Evolutionary conservation across 495 filamentous ascomycete species (phyloP).

Genomic region (Talaromyces trachyspermus): DNA sequence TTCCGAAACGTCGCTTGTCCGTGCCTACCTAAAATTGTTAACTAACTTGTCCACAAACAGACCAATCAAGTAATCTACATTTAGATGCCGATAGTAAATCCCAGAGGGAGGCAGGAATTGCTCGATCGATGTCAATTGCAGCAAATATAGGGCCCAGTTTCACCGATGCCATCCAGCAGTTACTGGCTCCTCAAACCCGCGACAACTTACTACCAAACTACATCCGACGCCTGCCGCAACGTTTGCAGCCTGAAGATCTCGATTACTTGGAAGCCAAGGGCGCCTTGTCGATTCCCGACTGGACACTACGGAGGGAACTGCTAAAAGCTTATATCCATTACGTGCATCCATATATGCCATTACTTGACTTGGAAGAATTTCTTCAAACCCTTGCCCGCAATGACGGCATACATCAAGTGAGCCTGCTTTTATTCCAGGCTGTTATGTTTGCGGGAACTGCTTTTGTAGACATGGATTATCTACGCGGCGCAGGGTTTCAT

Average conservation of each 20-base stretch:
- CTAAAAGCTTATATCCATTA: conserved; percentile 71
- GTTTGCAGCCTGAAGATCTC: conserved; percentile 65
- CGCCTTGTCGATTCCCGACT: conserved; percentile 61
- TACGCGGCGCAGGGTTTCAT: conserved; percentile 61
- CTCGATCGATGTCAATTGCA: conserved; percentile 3
- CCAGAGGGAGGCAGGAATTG: neutral
- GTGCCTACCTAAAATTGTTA: no score
- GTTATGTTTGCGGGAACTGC: conserved; percentile 76
- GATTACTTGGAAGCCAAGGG: conserved; percentile 68
- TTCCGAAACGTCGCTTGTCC: neutral
- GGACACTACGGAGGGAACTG: conserved; percentile 62
- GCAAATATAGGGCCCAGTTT: conserved; percentile 4
- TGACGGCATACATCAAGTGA: conserved; percentile 62
- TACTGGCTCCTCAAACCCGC: conserved; percentile 28
- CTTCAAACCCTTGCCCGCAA: conserved; percentile 54
- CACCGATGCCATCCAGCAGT: conserved; percentile 25
- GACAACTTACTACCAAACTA: conserved; percentile 52
- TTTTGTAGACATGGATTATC: conserved; percentile 64
- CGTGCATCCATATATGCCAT: conserved; percentile 86
- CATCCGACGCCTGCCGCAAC: conserved; percentile 62
- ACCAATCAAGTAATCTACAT: conserved; percentile 5
- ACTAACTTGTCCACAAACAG: no score
- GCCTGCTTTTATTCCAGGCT: conserved; percentile 72
- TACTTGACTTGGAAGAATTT: conserved; percentile 70
- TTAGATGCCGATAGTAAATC: neutral